A percentile compares a stretch with the other conserved stretches of the same genome.
These are phyloP conservation scores for Thelonectria blattea DNA, from an alignment of 2,329 filamentous ascomycete species.

Conservation along the genomic window DNA sequence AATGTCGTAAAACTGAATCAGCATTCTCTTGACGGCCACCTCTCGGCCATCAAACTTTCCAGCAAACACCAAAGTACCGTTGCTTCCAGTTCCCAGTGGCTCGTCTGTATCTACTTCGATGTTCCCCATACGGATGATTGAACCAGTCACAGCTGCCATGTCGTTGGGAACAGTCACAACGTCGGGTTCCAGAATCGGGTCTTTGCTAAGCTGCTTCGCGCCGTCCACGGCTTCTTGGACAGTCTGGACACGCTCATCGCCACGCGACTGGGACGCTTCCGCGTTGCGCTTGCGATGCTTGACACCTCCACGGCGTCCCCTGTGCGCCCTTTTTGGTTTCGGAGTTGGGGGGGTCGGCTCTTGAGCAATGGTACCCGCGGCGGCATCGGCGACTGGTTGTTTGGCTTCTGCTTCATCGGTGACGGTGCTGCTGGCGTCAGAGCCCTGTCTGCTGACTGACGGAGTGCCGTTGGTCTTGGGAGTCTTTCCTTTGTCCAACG, in stretches of 20 bases:
- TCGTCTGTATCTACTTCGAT: constrained; percentile 69
- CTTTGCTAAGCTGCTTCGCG: constrained; percentile 63
- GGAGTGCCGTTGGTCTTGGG: too few species aligned
- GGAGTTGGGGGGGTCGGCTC: constrained; percentile 39
- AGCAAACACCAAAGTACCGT: constrained; percentile 94
- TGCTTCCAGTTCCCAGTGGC: constrained; percentile 80
- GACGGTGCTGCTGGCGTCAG: too few species aligned
- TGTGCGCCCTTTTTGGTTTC: constrained; percentile 72
- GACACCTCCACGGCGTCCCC: constrained; percentile 74
- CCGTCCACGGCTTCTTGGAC: constrained; percentile 68
- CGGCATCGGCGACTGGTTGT: not conserved
- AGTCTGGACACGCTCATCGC: constrained; percentile 52
- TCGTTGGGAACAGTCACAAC: constrained; percentile 63
- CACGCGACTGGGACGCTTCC: constrained; percentile 57
- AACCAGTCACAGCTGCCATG: constrained; percentile 64
- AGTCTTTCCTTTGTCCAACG: too few species aligned
- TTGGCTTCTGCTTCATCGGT: not conserved
- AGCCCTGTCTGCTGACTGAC: too few species aligned
- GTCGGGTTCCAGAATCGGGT: constrained; percentile 64
- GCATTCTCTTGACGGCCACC: constrained; percentile 95
- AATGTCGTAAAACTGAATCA: constrained; percentile 94
- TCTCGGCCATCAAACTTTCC: constrained; percentile 93
- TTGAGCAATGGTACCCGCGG: not conserved
- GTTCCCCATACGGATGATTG: constrained; percentile 66
- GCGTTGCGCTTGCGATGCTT: constrained; percentile 67